Conservation (phyloP, 345 rosid species). For the Citrus hindsii region DNA sequence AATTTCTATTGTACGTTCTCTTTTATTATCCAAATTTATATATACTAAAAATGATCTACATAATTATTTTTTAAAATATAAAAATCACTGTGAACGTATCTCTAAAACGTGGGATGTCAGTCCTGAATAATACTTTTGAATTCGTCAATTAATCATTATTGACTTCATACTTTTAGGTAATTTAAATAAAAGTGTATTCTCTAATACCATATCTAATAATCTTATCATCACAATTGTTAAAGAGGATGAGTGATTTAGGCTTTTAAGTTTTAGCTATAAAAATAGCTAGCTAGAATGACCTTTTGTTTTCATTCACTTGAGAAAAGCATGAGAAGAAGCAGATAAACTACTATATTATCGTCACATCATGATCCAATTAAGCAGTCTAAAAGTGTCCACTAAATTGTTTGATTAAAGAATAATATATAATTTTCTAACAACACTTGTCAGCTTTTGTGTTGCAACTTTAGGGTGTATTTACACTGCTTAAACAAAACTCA, state of each 20-base stretch:
- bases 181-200: not conserved
- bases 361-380: constrained; percentile 3
- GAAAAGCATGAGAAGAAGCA: not conserved
- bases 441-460: constrained; percentile 1
- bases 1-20: not conserved
- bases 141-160: not conserved
- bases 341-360: not conserved
- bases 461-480: constrained; percentile 10
- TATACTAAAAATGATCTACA: no score
- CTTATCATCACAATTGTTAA: not conserved
- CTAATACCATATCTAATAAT: not conserved
- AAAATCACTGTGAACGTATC: accelerated
- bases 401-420: constrained; percentile 5
- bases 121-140: not conserved
- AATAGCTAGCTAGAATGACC: no score
- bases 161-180: not conserved
- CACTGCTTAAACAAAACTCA: not conserved
- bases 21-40: not conserved
- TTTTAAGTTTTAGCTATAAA: not conserved
- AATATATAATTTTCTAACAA: not conserved
- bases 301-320: not conserved
- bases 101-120: no score
- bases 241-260: not conserved
- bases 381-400: not conserved
- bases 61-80: no score